Base-by-base conservation (phyloP, 2,329 filamentous ascomycete genomes). In the Beauveria varroae region DNA sequence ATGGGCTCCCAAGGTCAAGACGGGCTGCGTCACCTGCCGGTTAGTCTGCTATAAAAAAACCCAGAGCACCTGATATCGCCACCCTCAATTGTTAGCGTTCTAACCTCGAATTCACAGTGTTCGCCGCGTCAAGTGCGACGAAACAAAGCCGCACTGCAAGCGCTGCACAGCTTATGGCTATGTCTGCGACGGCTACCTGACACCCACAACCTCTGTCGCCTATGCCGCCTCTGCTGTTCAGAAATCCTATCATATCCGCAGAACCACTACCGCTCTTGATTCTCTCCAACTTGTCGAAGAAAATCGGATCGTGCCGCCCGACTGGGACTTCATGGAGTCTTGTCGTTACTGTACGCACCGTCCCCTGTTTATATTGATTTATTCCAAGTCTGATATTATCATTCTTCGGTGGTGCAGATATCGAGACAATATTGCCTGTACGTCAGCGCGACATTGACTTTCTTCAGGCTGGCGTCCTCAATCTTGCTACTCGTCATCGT, bases 1-100 rank as follows among this genome's bases (percentile, higher is more conserved):
- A 22, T 57, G 55, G 55, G 55, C 55, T 7, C 55, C 55, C 44
- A 57, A 57, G 30, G 55, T 57, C 55, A 57, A 57, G 55, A 57
- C 55, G 30, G 55, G 55, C 20, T 57, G 55, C 16, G n/a, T 57
- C 30, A 57, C 55, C 4, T 57, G 55, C 16, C 55, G 55, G 55
- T 57, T 8, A 50, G 55, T 26, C 22, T 49, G 12, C 7, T 10
- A 20, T 2, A 10, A 14, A 37, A 30, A 30, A 30, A 5, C 12
- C 34, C 14, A 37, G 34, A 37, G 12, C 5, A 37, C 34, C 34
- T 37, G 12, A 37, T 37, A 37, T 37, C 5, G 12, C 34, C 12
- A 37, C 14, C 12, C 12, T 5, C 34, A 37, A 5, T 14, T 37
- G 34, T 14, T 14, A 16, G 4, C 20, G 8, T 37, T 5, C 53